A percentile compares a stretch with the other conserved stretches of the same genome.
phyloP scores from a whole-genome alignment of 2,329 filamentous ascomycete genomes.

The Botrytis fragariae region DNA sequence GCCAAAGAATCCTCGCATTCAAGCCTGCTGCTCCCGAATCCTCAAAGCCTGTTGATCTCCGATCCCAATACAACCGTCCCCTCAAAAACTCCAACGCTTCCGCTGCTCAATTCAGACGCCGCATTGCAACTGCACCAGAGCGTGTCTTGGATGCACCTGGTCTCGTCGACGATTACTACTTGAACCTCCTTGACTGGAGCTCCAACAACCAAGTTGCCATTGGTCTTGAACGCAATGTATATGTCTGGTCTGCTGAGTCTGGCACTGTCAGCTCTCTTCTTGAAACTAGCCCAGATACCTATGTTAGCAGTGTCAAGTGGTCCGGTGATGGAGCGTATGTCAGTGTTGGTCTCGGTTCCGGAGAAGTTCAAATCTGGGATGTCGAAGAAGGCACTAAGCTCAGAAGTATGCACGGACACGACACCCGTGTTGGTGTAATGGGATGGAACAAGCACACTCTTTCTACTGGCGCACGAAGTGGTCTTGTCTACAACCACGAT shows the following conservation, averaged over 20 bases:
- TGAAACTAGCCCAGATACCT: constrained; percentile 86
- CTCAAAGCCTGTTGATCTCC: constrained; percentile 95
- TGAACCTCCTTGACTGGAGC: constrained; percentile 98
- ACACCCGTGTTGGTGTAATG: constrained; percentile 96
- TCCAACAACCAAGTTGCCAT: constrained; percentile 97
- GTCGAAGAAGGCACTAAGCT: constrained; percentile 93
- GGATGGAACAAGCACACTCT: constrained; percentile 98
- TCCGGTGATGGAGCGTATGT: constrained; percentile 96
- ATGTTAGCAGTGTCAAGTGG: constrained; percentile 98
- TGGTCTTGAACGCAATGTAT: constrained; percentile 93
- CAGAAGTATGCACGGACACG: constrained; percentile 97
- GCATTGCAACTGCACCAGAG: constrained; percentile 91
- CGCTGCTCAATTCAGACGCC: constrained; percentile 83
- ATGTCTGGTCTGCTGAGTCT: constrained; percentile 96
- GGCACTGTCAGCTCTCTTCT: constrained; percentile 85
- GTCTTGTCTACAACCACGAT: constrained; percentile 97
- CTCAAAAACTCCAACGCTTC: constrained; percentile 72
- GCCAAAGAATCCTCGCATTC: constrained; percentile 94
- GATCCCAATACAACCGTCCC: constrained; percentile 96
- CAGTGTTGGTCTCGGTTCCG: constrained; percentile 87
- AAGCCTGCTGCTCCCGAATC: constrained; percentile 98
- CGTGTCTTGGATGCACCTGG: constrained; percentile 94
- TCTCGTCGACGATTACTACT: constrained; percentile 97
- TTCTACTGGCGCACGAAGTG: constrained; percentile 90
- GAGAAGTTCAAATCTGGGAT: constrained; percentile 99